phyloP scores from a whole-genome alignment of 345 rosid genomes.

The sweet orange (Citrus sinensis) region DVS_A1.0 CM039165.1:25595501-25596000 shows the following conservation, averaged over 20 bases:
- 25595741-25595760: slow-evolving; percentile 6
- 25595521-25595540: slow-evolving; percentile 44
- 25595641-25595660: slow-evolving; percentile 76
- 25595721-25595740: slow-evolving; percentile 33
- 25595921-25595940: slow-evolving; percentile 16
- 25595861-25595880: slow-evolving; percentile 33
- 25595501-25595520: slow-evolving; percentile 69
- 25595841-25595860: slow-evolving; percentile 26
- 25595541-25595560: slow-evolving; percentile 59
- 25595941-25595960: slow-evolving; percentile 21
- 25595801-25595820: slow-evolving; percentile 35
- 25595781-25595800: slow-evolving; percentile 6
- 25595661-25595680: slow-evolving; percentile 67
- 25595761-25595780: too few relatives aligned
- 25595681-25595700: slow-evolving; percentile 33
- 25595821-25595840: slow-evolving; percentile 23
- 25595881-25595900: slow-evolving; percentile 12
- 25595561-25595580: slow-evolving; percentile 70
- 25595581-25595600: slow-evolving; percentile 65
- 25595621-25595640: slow-evolving; percentile 39
- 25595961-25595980: slow-evolving; percentile 23
- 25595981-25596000: slow-evolving; percentile 23
- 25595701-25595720: too few relatives aligned
- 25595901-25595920: slow-evolving; percentile 18
- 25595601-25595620: slow-evolving; percentile 24